Percentiles rank a stretch among this genome's conserved stretches.
These are phyloP conservation scores for Radiomyces spectabilis DNA, from an alignment of 192 early-diverging fungal genomes.

Conservation along the genomic window DNA sequence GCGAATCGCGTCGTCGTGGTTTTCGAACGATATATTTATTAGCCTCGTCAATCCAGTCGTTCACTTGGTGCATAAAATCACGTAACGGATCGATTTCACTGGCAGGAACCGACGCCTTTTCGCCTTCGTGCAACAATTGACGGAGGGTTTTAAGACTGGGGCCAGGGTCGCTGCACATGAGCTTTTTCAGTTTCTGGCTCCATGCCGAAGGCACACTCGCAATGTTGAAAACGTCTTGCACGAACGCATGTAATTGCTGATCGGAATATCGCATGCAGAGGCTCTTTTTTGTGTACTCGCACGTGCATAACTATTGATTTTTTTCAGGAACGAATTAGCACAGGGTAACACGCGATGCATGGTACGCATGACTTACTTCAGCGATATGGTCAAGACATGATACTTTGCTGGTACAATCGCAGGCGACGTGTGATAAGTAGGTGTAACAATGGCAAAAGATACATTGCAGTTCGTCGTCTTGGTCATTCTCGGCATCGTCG, in stretches of 20 bases:
- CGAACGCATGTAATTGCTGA: slow-evolving; percentile 24
- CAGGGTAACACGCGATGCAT: too few species aligned
- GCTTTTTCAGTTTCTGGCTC: slow-evolving; percentile 20
- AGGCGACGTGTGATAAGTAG: slow-evolving; percentile 61
- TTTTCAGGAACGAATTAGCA: too few species aligned
- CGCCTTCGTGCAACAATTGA: slow-evolving; percentile 32
- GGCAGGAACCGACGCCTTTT: slow-evolving; percentile 28
- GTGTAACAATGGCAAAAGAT: slow-evolving; percentile 62
- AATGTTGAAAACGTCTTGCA: slow-evolving; percentile 10
- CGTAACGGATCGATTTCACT: slow-evolving; percentile 26
- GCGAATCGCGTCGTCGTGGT: slow-evolving; percentile 1
- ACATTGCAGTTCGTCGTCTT: slow-evolving; percentile 61
- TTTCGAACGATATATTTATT: slow-evolving; percentile 31
- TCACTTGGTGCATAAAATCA: slow-evolving; percentile 27
- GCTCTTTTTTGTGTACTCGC: background rate
- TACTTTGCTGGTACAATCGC: slow-evolving; percentile 54
- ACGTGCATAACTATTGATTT: background rate
- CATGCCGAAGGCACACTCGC: slow-evolving; percentile 27
- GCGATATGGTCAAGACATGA: slow-evolving; percentile 55
- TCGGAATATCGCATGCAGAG: background rate
- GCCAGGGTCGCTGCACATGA: slow-evolving; percentile 19
- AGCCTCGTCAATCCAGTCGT: slow-evolving; percentile 38
- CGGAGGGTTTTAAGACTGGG: slow-evolving; percentile 35
- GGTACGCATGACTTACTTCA: slow-evolving; percentile 17
- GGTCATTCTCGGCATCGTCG: slow-evolving; percentile 31